These are phyloP conservation scores for Ramaria sp. DNA, from an alignment of 768 basidiomycete species.

Conservation along the genomic window DNA sequence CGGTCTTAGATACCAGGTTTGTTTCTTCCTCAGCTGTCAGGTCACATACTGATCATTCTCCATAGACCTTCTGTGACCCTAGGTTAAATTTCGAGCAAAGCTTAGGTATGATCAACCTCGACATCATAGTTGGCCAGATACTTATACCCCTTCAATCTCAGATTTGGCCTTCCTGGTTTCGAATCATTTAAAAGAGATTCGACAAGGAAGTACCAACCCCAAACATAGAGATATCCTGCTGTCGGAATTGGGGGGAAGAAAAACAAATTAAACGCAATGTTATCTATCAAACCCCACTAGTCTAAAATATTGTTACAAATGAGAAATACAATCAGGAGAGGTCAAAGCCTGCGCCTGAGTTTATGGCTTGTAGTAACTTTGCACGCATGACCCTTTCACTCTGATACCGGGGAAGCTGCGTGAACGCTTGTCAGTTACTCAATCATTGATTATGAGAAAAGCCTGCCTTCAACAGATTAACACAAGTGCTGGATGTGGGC, in stretches of 20 bases:
- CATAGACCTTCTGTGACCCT: slow-evolving; percentile 86
- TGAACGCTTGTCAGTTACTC: neutral
- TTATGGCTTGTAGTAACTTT: slow-evolving; percentile 82
- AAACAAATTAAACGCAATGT: neutral
- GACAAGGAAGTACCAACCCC: slow-evolving; percentile 23
- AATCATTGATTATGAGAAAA: neutral
- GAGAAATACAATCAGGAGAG: slow-evolving; percentile 44
- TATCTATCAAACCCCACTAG: neutral
- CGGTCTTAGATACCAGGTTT: slow-evolving; percentile 78
- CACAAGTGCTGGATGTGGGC: slow-evolving; percentile 77
- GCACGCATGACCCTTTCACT: slow-evolving; percentile 51
- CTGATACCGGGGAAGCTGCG: slow-evolving; percentile 59
- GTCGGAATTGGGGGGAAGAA: slow-evolving; percentile 1
- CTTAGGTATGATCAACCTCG: slow-evolving; percentile 44
- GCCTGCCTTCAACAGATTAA: slow-evolving; percentile 79
- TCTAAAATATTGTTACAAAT: neutral
- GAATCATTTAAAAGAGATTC: slow-evolving; percentile 65
- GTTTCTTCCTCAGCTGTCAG: slow-evolving; percentile 11
- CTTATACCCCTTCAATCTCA: slow-evolving; percentile 14
- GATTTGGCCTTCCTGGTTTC: slow-evolving; percentile 84
- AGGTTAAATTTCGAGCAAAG: slow-evolving; percentile 90
- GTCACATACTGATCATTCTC: neutral
- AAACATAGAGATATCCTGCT: slow-evolving; percentile 6
- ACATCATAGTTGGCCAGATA: too few species aligned
- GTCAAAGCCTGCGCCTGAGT: slow-evolving; percentile 85